Base-by-base conservation (phyloP, 441 rosid species). In the California macrophylla region DNA sequence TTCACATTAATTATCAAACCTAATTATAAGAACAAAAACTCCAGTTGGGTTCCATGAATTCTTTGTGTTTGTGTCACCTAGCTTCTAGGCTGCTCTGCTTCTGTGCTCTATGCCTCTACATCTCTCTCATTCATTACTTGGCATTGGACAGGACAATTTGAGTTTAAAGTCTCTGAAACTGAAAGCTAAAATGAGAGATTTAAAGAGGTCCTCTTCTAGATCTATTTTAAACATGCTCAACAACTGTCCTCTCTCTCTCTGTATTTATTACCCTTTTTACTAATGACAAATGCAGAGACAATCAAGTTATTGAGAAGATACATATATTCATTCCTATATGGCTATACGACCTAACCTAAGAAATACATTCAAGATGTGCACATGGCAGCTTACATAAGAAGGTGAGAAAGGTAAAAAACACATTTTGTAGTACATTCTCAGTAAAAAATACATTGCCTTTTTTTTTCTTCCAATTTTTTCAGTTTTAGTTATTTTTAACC, bases 21-120 rank as follows among this genome's bases (percentile, higher is more conserved):
- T 45, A 45, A 45, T 15, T n/a, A 45, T n/a, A 45, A 15, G 20
- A 45, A 45, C 54, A 7, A 15, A 45, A 15, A 45, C 54, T 45
- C 54, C 54, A 45, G 54, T 45, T 45, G 54, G 54, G 54, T 45
- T 45, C 54, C 54, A 45, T 45, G 54, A 45, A 45, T 45, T 45
- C 20, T 45, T n/a, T 15, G 54, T 15, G 54, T 0, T 45, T 45
- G 45, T 38, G 45, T 38, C 45, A 38, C 45, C 45, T 38, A 1
- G 1, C 7, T 10, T 40, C 47, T 45, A 45, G 54, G 54, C 54
- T 45, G 20, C 54, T 45, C 18, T 45, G 18, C 6, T 20, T 45
- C 54, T 45, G 20, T 45, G 20, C 54, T 15, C 45, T 0, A 10
- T 38, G 45, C 15, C 45, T 38, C 45, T 38, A 38, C 45, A 38